Conservation (phyloP, 192 early-diverging fungal species). For the Backusella circina region DNA sequence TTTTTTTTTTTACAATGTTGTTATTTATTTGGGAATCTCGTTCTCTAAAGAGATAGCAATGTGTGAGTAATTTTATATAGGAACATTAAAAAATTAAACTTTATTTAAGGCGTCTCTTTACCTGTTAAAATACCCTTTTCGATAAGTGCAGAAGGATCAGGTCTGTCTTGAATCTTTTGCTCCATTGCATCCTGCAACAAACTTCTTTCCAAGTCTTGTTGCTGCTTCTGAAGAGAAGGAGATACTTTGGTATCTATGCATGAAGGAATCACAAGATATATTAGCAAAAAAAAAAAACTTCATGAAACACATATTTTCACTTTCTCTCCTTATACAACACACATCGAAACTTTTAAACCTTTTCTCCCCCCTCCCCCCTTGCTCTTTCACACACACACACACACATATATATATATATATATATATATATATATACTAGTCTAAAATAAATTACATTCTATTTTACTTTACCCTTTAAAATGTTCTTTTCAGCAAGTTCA, state of each 20-base stretch:
- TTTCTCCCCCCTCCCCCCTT: not conserved
- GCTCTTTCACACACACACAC: not conserved
- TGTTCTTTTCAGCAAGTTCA: conserved; percentile 52
- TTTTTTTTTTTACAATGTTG: not conserved
- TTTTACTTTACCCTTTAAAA: conserved; percentile 39
- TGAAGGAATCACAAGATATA: not conserved
- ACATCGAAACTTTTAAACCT: not conserved
- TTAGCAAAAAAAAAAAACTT: not conserved
- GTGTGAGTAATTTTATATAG: not conserved
- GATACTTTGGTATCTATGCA: conserved; percentile 37
- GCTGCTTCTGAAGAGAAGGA: conserved; percentile 44
- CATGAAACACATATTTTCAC: not conserved
- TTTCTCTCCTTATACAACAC: not conserved
- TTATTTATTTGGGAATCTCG: conserved; percentile 2
- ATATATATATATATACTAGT: not conserved
- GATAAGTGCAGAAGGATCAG: conserved; percentile 36
- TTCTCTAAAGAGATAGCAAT: not conserved
- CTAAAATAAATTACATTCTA: not conserved
- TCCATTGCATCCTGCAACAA: conserved; percentile 43
- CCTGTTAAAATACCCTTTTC: conserved; percentile 58
- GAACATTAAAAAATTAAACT: not conserved
- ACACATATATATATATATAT: not conserved
- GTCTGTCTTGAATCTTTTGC: conserved; percentile 46
- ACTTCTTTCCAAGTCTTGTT: conserved; percentile 42
- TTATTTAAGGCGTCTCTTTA: not conserved